These are phyloP conservation scores for Euryodendron excelsum DNA, from an alignment of 148 eudicot species.

Conservation along the genomic window DNA sequence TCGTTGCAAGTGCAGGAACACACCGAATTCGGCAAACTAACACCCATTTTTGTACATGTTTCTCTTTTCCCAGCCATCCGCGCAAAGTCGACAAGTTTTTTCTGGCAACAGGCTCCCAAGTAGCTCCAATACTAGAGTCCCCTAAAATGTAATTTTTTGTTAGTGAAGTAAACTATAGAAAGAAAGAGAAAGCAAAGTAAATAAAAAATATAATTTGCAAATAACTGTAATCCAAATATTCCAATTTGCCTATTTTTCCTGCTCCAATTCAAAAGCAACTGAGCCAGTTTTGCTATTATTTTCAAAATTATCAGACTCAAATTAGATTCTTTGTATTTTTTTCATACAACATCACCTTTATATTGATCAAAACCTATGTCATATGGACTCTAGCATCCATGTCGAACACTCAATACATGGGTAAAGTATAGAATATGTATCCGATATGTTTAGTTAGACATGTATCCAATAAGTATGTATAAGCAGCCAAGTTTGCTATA, in stretches of 20 bases:
- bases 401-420: no score
- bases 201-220: neutral
- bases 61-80: slow-evolving; percentile 6
- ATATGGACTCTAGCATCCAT: no score
- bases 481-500: no score
- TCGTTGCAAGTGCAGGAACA: neutral
- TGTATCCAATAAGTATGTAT: no score
- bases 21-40: slow-evolving; percentile 22
- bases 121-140: neutral
- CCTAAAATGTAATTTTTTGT: slow-evolving; percentile 1
- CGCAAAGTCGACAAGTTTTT: slow-evolving; percentile 22
- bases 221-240: neutral
- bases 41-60: slow-evolving; percentile 12
- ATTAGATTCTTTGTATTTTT: neutral
- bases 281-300: neutral
- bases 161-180: neutral
- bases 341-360: neutral
- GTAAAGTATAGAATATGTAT: no score
- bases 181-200: neutral
- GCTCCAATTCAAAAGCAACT: neutral
- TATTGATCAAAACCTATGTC: no score
- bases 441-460: no score
- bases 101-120: neutral
- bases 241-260: neutral
- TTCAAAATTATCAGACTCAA: neutral